Evolutionary conservation across 2,329 filamentous ascomycete genomes (phyloP).

Genomic region (Cryphonectria carpinicola): DNA sequence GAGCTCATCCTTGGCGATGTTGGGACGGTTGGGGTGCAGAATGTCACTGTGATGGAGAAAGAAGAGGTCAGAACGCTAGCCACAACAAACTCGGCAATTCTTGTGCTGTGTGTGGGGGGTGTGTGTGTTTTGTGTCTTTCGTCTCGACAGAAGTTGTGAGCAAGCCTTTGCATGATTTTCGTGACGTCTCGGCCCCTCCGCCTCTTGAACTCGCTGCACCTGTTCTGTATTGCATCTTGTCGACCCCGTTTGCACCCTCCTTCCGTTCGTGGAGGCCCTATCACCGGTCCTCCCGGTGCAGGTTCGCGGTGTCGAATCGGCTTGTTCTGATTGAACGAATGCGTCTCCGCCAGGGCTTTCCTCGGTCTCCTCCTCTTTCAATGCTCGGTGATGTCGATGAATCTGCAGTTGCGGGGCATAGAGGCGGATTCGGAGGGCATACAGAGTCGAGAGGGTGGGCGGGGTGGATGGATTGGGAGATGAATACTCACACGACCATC

Average conservation of each 20-base stretch:
- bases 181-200: too few species aligned
- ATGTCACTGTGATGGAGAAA: constrained; percentile 73
- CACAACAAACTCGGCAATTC: not conserved
- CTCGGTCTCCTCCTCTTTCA: not conserved
- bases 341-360: not conserved
- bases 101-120: not conserved
- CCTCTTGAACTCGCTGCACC: not conserved
- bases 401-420: not conserved
- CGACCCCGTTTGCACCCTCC: not conserved
- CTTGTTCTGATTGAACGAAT: not conserved
- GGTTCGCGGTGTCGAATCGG: too few species aligned
- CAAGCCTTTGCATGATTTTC: too few species aligned
- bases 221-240: not conserved
- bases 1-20: constrained; percentile 99
- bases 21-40: constrained; percentile 97
- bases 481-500: constrained; percentile 92
- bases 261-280: not conserved
- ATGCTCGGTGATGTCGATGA: not conserved
- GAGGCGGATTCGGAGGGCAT: constrained; percentile 12
- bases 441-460: constrained; percentile 26
- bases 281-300: not conserved
- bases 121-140: not conserved
- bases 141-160: not conserved
- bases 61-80: constrained; percentile 8
- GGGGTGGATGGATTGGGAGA: constrained; percentile 17